Percentiles rank a stretch among this genome's conserved stretches.
Evolutionary conservation across 1,284 basidiomycete species (phyloP).

Genomic region (Phylloboletellus chloephorus): DNA sequence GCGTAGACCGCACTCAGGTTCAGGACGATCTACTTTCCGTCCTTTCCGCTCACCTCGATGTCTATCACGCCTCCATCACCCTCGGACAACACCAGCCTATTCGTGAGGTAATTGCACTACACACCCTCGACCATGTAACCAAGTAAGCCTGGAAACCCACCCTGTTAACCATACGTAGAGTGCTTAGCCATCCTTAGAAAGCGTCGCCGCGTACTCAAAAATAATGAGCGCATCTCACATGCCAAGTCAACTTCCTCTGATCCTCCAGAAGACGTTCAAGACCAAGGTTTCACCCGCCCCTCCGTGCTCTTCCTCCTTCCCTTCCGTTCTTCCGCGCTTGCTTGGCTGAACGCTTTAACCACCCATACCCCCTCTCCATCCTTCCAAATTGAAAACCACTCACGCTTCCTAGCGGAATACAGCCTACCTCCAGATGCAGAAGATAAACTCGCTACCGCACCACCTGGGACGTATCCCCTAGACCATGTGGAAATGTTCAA

Average conservation of each 20-base stretch:
- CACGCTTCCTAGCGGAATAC: slow-evolving; percentile 82
- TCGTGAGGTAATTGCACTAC: slow-evolving; percentile 67
- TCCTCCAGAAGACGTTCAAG: slow-evolving; percentile 73
- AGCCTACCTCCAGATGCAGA: slow-evolving; percentile 71
- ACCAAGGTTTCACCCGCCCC: slow-evolving; percentile 97
- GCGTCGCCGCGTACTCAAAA: slow-evolving; percentile 87
- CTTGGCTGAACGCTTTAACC: slow-evolving; percentile 70
- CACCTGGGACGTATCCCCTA: slow-evolving; percentile 71
- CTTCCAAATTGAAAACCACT: slow-evolving; percentile 81
- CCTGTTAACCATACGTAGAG: not conserved
- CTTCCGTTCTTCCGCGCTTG: slow-evolving; percentile 83
- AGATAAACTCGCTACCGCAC: slow-evolving; percentile 77
- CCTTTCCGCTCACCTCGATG: slow-evolving; percentile 65
- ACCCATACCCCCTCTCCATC: slow-evolving; percentile 64
- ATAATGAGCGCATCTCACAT: slow-evolving; percentile 83
- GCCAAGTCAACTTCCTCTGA: slow-evolving; percentile 52
- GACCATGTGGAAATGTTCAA: slow-evolving; percentile 94
- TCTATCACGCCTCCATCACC: slow-evolving; percentile 63
- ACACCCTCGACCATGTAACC: slow-evolving; percentile 79
- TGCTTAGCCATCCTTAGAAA: slow-evolving; percentile 53
- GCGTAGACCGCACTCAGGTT: slow-evolving; percentile 47
- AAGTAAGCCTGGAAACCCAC: slow-evolving; percentile 49
- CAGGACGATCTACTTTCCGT: slow-evolving; percentile 63
- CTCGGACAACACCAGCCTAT: slow-evolving; percentile 49
- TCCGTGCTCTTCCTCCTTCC: slow-evolving; percentile 90